Conservation (phyloP, 768 basidiomycete genomes). For the Hypholoma sublateritium region DNA sequence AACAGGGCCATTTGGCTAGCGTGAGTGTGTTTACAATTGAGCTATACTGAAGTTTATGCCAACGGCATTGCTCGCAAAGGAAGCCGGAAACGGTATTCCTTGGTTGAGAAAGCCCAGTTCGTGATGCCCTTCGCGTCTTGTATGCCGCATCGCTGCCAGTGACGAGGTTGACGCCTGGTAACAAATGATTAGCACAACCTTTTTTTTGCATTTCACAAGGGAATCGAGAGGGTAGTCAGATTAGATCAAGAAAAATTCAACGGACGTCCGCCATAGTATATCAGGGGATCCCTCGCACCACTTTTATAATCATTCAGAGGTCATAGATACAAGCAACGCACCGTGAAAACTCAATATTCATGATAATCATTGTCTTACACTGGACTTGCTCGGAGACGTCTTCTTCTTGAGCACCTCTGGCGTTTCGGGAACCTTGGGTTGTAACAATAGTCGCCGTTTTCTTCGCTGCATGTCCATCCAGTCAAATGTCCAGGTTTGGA, state of each 20-base stretch:
- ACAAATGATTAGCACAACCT: no score
- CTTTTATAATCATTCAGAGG: constrained; percentile 68
- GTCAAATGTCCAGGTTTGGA: constrained; percentile 76
- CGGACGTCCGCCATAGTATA: constrained; percentile 43
- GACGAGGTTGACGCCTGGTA: no score
- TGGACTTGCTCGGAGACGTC: neutral
- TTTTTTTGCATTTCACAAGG: no score
- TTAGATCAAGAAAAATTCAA: constrained; percentile 88
- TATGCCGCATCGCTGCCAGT: no score
- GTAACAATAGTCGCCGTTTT: constrained; percentile 14
- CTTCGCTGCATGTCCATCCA: constrained; percentile 53
- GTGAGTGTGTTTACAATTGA: neutral
- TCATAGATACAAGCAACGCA: no score
- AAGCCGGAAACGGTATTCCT: neutral
- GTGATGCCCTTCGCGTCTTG: no score
- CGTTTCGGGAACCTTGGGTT: neutral
- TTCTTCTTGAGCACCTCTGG: neutral
- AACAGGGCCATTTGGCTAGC: neutral
- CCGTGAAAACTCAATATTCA: constrained; percentile 21
- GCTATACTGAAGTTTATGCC: neutral
- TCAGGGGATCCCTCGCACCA: constrained; percentile 68
- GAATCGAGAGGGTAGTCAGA: constrained; percentile 51
- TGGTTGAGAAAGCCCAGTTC: neutral
- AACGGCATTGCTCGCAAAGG: no score
- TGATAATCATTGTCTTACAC: constrained; percentile 5